Conservation (phyloP, 2,329 filamentous ascomycete species). For the Stemphylium beticola region DNA sequence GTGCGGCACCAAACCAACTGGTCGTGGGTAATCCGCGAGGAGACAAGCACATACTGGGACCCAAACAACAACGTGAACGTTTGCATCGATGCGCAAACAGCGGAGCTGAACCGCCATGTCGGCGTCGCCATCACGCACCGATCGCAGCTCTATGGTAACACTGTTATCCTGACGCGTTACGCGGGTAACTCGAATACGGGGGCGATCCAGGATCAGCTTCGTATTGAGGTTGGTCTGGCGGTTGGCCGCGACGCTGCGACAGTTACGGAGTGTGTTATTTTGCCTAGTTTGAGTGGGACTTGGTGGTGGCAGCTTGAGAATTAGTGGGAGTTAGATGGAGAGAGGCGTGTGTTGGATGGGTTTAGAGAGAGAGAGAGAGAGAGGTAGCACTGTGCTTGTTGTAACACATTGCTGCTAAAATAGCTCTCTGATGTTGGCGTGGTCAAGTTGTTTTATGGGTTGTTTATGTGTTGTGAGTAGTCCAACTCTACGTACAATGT, state of each 20-base stretch:
- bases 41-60: neutral
- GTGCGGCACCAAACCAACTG: neutral
- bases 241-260: neutral
- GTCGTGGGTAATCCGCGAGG: neutral
- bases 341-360: neutral
- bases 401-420: neutral
- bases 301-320: neutral
- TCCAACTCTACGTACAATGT: neutral
- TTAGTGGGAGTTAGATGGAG: neutral
- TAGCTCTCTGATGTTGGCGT: neutral
- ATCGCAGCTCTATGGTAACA: neutral
- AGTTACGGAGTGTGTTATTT: neutral
- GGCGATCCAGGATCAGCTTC: neutral
- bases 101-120: neutral
- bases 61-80: neutral
- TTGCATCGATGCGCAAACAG: neutral
- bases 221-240: neutral
- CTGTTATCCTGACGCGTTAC: neutral
- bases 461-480: no score
- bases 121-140: neutral
- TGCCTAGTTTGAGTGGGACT: neutral
- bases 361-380: no score
- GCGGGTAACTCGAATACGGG: neutral
- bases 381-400: neutral
- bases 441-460: no score